A percentile compares a stretch with the other conserved stretches of the same genome.
These are phyloP conservation scores for Cyclotella distinguenda DNA, from an alignment of 108 stramenopile species.

Conservation along the genomic window DNA sequence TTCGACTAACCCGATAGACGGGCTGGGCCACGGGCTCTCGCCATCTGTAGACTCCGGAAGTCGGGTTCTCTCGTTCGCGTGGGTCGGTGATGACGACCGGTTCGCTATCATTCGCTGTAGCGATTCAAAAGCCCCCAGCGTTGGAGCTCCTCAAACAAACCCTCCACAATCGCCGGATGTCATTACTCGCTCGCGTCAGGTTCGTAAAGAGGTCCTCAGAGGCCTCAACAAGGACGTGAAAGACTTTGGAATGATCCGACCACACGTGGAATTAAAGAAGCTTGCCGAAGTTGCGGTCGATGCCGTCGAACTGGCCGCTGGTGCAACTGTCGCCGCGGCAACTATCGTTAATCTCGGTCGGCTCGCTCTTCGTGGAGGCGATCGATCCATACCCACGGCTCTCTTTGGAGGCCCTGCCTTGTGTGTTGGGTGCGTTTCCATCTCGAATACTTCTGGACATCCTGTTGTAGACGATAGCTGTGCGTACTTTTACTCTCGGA, in stretches of 20 bases:
- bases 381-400: conserved; percentile 59
- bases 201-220: background rate
- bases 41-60: conserved; percentile 69
- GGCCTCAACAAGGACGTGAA: conserved; percentile 16
- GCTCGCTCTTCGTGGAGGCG: conserved; percentile 66
- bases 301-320: conserved; percentile 52
- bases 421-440: conserved; percentile 54
- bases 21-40: conserved; percentile 29
- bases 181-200: background rate
- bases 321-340: conserved; percentile 52
- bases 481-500: conserved; percentile 76
- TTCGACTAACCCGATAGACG: conserved; percentile 35
- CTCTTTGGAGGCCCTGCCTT: conserved; percentile 83
- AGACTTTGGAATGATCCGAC: conserved; percentile 23
- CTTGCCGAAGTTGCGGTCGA: conserved; percentile 54
- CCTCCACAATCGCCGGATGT: background rate
- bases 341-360: conserved; percentile 61
- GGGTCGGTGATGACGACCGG: conserved; percentile 79
- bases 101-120: conserved; percentile 49
- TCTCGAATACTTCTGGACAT: conserved; percentile 38
- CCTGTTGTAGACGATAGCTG: conserved; percentile 45
- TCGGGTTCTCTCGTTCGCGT: conserved; percentile 71
- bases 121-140: background rate
- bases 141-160: background rate
- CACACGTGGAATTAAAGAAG: conserved; percentile 62